Evolutionary conservation across 1,139 yeast genomes (phyloP), one percentile per base, ranked within the genome.

Genomic region (Magnusiomyces suaveolens): DNA sequence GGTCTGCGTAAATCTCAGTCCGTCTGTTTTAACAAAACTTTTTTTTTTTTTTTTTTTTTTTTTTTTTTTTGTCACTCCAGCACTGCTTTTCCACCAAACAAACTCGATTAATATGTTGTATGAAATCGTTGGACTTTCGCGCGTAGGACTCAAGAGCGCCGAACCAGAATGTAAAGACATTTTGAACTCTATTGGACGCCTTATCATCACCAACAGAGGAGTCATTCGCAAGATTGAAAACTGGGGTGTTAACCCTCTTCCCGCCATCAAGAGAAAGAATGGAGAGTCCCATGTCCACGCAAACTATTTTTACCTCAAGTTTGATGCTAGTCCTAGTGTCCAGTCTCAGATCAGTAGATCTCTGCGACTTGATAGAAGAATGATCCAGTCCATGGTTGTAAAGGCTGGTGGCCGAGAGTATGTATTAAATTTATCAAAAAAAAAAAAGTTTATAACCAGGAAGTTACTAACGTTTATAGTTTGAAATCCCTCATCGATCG

Each of bases 231-330:
- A 82, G 60, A 80, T 90, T 53, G 80, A 86, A 54, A 84, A 90
- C 60, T 72, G 89, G 70, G 97, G 97, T 1, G 79, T 83, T 51
- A 79, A 80, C 59, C 83, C 83, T 43, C 77, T 92, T 56, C 97
- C 97, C 20, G 83, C 82, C 62, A 80, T 90, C 60, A 78, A 87
- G 71, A 81, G 83, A 63, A 87, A 87, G 67, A 89, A 88, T 66
- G 95, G 90, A 67, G 96, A 89, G 68, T 78, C 82, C 60, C 95
- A 90, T 69, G 87, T 87, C 68, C 90, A 87, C 67, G 97, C 97
- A 1, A 84, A 84, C 58, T 92, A 88, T 64, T 90, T 90, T 64
- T 71, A 87, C 60, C 81, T 92, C 82, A 77, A 87, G 25, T 92
- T 92, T 67, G 97, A 92, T 67, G 78, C 89, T 1, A 84, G 94